phyloP scores from a whole-genome alignment of 768 basidiomycete genomes.

The Vararia minispora region DNA sequence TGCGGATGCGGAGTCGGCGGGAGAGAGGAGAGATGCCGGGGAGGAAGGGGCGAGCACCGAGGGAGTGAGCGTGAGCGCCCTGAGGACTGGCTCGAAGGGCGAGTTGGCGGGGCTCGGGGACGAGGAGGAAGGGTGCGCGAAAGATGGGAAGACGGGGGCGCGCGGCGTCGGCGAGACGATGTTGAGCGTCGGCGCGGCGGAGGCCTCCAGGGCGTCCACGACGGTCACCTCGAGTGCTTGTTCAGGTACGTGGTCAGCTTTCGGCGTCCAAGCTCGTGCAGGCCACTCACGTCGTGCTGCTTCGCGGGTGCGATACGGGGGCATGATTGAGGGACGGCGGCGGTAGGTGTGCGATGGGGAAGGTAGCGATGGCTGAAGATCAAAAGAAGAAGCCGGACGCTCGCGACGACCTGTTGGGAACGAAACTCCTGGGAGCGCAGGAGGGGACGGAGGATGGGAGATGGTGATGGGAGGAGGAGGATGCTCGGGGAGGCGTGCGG shows the following conservation, averaged over 20 bases:
- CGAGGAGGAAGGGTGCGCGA: conserved; percentile 35
- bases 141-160: conserved; percentile 50
- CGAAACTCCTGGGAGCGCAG: too few species aligned
- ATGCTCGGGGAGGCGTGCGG: too few species aligned
- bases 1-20: conserved; percentile 17
- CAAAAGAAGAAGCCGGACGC: too few species aligned
- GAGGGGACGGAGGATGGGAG: too few species aligned
- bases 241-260: conserved; percentile 13
- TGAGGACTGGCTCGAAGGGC: conserved; percentile 65
- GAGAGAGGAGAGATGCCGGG: conserved; percentile 28
- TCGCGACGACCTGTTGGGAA: too few species aligned
- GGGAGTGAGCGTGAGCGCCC: conserved; percentile 32
- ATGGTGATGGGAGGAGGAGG: too few species aligned
- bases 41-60: conserved; percentile 32
- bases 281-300: conserved; percentile 35
- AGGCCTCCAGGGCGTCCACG: conserved; percentile 37
- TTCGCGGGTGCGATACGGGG: conserved; percentile 71
- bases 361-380: too few species aligned
- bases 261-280: too few species aligned
- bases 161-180: conserved; percentile 60
- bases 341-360: background rate
- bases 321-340: conserved; percentile 44
- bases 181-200: conserved; percentile 41
- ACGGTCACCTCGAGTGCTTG: conserved; percentile 69
- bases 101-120: conserved; percentile 57